These are phyloP conservation scores for Lasiodiplodia sp. DNA, from an alignment of 2,329 filamentous ascomycete species.

Conservation along the genomic window DNA sequence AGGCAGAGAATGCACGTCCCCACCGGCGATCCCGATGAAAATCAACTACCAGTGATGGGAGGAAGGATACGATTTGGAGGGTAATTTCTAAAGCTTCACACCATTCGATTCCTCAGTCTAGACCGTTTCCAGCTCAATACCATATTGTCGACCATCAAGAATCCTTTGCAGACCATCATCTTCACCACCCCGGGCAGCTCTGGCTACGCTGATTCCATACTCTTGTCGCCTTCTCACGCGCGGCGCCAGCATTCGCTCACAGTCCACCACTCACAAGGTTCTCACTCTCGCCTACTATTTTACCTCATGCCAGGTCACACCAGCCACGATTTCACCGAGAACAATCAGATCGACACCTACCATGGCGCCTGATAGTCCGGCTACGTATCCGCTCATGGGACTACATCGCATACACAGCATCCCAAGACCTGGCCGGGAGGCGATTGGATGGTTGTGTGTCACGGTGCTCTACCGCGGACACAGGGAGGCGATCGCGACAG, in stretches of 20 bases:
- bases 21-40: not conserved
- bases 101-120: not conserved
- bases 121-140: not conserved
- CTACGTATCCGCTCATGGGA: slow-evolving; percentile 15
- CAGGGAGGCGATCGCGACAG: too few species aligned
- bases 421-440: slow-evolving; percentile 37
- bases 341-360: slow-evolving; percentile 38
- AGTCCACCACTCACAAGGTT: slow-evolving; percentile 41
- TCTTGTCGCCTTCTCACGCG: slow-evolving; percentile 34
- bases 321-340: slow-evolving; percentile 34
- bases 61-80: not conserved
- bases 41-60: too few species aligned
- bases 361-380: slow-evolving; percentile 35
- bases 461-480: too few species aligned
- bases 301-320: slow-evolving; percentile 1
- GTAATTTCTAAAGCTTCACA: not conserved
- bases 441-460: too few species aligned
- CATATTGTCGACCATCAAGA: not conserved
- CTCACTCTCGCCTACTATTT: slow-evolving; percentile 44
- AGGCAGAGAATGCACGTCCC: not conserved
- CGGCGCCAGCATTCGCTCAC: slow-evolving; percentile 32
- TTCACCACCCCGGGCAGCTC: slow-evolving; percentile 33
- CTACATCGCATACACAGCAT: slow-evolving; percentile 35
- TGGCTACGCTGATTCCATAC: slow-evolving; percentile 36
- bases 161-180: slow-evolving; percentile 29